Evolutionary conservation across 108 stramenopile genomes (phyloP).

Genomic region (Chaetoceros tenuissimus): DNA sequence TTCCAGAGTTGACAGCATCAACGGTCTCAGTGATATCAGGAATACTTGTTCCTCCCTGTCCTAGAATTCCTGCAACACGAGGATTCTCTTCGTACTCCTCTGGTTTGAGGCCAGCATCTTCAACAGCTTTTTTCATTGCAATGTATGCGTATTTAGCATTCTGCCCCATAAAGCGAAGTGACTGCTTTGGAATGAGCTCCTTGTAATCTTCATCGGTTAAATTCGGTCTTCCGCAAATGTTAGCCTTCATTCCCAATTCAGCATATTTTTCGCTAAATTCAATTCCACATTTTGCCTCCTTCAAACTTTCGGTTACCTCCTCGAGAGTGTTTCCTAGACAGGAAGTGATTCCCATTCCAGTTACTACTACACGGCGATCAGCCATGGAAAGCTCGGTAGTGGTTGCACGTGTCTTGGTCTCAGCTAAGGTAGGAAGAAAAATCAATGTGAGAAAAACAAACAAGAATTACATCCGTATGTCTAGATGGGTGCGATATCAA

Average conservation of each 20-base stretch:
- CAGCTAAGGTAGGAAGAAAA: constrained; percentile 1
- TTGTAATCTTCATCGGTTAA: constrained; percentile 72
- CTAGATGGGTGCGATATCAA: no score
- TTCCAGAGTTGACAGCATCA: constrained; percentile 66
- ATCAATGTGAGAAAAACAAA: constrained; percentile 3
- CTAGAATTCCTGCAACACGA: constrained; percentile 81
- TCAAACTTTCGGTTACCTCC: constrained; percentile 71
- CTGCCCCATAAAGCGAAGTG: constrained; percentile 75
- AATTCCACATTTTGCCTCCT: constrained; percentile 53
- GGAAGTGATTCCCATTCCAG: constrained; percentile 88
- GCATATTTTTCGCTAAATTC: constrained; percentile 67
- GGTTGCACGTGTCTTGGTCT: background rate
- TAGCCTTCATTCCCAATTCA: constrained; percentile 81
- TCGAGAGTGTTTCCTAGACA: constrained; percentile 88
- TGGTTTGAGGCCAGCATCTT: constrained; percentile 67
- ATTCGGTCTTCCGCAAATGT: constrained; percentile 67
- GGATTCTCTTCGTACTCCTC: constrained; percentile 84
- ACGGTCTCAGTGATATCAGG: constrained; percentile 89
- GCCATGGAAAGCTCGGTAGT: constrained; percentile 47
- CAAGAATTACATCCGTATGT: no score
- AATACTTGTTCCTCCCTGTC: constrained; percentile 87
- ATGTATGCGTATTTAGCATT: constrained; percentile 89
- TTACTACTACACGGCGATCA: constrained; percentile 74
- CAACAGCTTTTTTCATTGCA: constrained; percentile 77
- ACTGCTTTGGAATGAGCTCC: constrained; percentile 78